Percentiles rank a stretch among this genome's conserved stretches.
These are phyloP conservation scores for Potentilla sterilis DNA, from an alignment of 306 rosid genomes.

Conservation along the genomic window DNA sequence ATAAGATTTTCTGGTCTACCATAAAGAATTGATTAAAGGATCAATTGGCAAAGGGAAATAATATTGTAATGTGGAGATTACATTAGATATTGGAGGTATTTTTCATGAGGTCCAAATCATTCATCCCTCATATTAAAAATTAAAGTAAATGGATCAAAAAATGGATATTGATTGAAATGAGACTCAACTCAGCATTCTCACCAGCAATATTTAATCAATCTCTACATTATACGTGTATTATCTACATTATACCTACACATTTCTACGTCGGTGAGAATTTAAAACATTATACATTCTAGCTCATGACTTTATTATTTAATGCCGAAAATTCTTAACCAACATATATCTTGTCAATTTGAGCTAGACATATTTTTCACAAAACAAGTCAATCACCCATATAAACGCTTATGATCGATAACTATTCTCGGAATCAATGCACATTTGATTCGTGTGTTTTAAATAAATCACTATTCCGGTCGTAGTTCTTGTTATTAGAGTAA, in stretches of 20 bases:
- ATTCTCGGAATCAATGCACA: background rate
- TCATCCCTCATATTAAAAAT: background rate
- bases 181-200: background rate
- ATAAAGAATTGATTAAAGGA: background rate
- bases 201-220: background rate
- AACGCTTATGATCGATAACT: background rate
- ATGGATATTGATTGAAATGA: background rate
- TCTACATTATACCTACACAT: too few species aligned
- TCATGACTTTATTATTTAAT: too few species aligned
- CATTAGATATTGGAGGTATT: background rate
- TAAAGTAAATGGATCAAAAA: background rate
- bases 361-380: background rate
- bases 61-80: background rate
- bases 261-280: too few species aligned
- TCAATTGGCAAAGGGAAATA: background rate
- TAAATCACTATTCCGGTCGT: background rate
- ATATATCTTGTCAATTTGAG: background rate
- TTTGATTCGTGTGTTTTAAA: background rate
- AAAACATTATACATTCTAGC: too few species aligned
- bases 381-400: too few species aligned
- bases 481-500: background rate
- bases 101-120: background rate
- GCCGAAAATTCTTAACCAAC: background rate
- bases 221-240: background rate
- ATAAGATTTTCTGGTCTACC: background rate